Base-by-base conservation (phyloP, 768 basidiomycete genomes). In the Mycena indigotica region DNA sequence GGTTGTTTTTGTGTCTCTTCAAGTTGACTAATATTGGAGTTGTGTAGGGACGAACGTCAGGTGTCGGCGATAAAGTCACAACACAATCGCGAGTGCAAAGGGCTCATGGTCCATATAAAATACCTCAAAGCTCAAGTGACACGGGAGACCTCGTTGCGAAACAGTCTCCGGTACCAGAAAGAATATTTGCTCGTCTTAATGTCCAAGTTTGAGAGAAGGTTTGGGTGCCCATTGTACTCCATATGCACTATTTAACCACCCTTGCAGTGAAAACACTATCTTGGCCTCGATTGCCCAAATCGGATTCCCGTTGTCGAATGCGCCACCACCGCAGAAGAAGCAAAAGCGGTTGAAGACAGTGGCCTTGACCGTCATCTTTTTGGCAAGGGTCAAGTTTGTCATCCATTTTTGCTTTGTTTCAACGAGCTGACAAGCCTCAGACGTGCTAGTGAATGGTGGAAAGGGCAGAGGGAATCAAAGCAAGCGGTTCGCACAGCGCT, bases 71-170 rank as follows among this genome's bases (percentile, higher is more conserved):
- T 91, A 61, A 86, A 80, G 62, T 64, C 74, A 2, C 86, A 85
- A 70, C 92, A 94, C 68, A 91, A 89, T 61, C 84, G 85, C 60
- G 94, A 98, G 69, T 89, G 90, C 76, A 95, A 94, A 68, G 93
- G 93, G 8, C 77, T 98, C 19, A 86, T 98, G 49, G 84, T 92
- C 6, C 93, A 97, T 70, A 93, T 97, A 57, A 83, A 81, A 39
- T 98, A 97, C 72, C 79, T 98, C 64, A 96, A 98, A 70, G 89
- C 90, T 53, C 93, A 93, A 68, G 95, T 88, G 72, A 89, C 84
- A 2, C 83, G 96, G 24, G 97, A 99, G 74, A 83, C 87, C 10
- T 79, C 80, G 1, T 84, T 97, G 77, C 83, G 96, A 29, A 78
- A 77, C 57, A 87, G 86, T 64, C 78, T 98, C 44, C 77, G 80